Conservation (phyloP, 1,284 basidiomycete genomes). For the Cutaneotrichosporon daszewskae region DNA sequence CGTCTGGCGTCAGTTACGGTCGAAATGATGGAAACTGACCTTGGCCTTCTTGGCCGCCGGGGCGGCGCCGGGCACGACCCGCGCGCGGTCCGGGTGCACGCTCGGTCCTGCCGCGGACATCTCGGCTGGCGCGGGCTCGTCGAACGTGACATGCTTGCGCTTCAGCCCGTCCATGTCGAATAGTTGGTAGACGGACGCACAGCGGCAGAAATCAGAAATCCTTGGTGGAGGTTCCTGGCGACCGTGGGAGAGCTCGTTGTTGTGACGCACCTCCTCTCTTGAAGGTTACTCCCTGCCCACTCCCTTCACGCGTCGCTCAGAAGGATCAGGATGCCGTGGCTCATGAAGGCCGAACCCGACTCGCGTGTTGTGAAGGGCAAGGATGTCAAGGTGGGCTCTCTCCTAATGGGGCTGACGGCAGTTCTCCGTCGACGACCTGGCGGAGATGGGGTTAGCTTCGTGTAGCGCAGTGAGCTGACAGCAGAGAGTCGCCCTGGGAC, state of each 20-base stretch:
- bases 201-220: slow-evolving; percentile 14
- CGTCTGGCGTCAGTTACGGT: slow-evolving; percentile 5
- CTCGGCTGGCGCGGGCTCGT: slow-evolving; percentile 1
- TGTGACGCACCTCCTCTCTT: neutral
- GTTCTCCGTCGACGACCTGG: slow-evolving; percentile 90
- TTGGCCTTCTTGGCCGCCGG: slow-evolving; percentile 20
- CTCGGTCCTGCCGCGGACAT: neutral
- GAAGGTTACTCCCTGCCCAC: no score
- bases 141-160: slow-evolving; percentile 29
- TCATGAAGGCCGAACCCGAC: slow-evolving; percentile 89
- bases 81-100: slow-evolving; percentile 11
- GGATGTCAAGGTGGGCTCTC: slow-evolving; percentile 67
- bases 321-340: slow-evolving; percentile 56
- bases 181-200: neutral
- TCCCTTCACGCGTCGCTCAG: no score
- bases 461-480: slow-evolving; percentile 1
- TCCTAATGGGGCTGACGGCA: slow-evolving; percentile 36
- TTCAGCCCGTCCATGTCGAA: slow-evolving; percentile 16
- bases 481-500: slow-evolving; percentile 75
- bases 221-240: slow-evolving; percentile 9
- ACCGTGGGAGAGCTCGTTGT: slow-evolving; percentile 23
- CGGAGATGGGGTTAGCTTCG: slow-evolving; percentile 52
- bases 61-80: slow-evolving; percentile 2
- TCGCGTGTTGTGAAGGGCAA: slow-evolving; percentile 80
- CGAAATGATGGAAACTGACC: slow-evolving; percentile 24